Evolutionary conservation across 257 asterid genomes (phyloP), one percentile per base, ranked within the genome.

Genomic region (Solanum peruvianum): DNA sequence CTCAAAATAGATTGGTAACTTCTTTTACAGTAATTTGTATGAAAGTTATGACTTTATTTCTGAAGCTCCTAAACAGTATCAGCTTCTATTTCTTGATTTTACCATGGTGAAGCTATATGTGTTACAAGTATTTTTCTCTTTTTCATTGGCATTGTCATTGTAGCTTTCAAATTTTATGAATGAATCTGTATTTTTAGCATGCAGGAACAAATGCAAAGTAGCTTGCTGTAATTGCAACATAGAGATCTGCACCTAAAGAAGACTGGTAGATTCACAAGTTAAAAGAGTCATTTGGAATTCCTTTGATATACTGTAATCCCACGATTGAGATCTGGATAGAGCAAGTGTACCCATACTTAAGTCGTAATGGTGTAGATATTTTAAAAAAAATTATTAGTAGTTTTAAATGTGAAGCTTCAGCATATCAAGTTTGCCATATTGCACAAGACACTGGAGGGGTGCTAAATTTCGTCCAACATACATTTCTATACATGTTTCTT

Each of bases 1-100:
- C 42, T 85, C 93, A 3, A 91, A 92, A 85, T 87, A 76, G 88
- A 80, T 83, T 23, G 73, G 87, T 70, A 86, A 64, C 41, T 84
- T 52, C 44, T 47, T 80, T 31, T 41, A 6, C 82, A 21, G 35
- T 41, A 41, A 9, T 73, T 11, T 23, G 39, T 6, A 6, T 37
- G 39, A 37, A 37, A 37, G 39, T 37, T 37, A 0, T 73, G 31
- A 73, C 39, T 73, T 73, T 75, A 12, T 9, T 9, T 41, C 44
- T 41, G 44, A 41, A 41, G 9, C 44, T 41, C 44, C 44, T 8
- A 41, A 39, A 52, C 23, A 52, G 9, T 52, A 52, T 52, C 62
- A 16, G 23, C 62, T 52, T 52, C 62, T 15, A 52, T 52, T 52
- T 52, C 23, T 52, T 16, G 23, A 52, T 16, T 52, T 52, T 16